Conservation (phyloP, 768 basidiomycete genomes). For the Termitomyces sp. region DNA sequence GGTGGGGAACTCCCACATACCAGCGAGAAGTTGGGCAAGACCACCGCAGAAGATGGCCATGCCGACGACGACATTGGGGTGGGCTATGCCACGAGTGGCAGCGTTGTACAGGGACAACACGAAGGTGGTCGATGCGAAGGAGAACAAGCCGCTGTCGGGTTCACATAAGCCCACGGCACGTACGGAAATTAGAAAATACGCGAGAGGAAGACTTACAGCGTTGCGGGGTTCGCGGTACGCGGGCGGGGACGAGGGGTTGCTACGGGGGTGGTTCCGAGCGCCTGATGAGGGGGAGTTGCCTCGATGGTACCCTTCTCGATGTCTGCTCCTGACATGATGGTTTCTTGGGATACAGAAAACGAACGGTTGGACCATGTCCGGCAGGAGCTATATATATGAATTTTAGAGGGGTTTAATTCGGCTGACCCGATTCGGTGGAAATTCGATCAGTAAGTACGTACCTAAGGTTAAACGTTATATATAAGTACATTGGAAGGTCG, state of each 20-base stretch:
- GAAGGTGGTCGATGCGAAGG: slow-evolving; percentile 82
- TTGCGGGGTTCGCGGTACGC: slow-evolving; percentile 59
- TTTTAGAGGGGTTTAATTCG: background rate
- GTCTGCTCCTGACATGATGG: slow-evolving; percentile 21
- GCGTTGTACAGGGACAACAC: slow-evolving; percentile 77
- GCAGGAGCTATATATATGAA: background rate
- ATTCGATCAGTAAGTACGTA: too few relatives aligned
- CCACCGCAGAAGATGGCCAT: slow-evolving; percentile 88
- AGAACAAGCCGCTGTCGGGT: slow-evolving; percentile 63
- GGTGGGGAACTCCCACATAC: slow-evolving; percentile 83
- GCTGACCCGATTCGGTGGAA: too few relatives aligned
- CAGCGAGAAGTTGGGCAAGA: slow-evolving; percentile 81
- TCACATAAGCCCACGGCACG: background rate
- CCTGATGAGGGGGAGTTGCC: slow-evolving; percentile 27
- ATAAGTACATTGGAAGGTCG: too few relatives aligned
- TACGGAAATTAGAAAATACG: background rate
- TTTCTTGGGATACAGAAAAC: background rate
- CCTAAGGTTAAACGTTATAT: too few relatives aligned
- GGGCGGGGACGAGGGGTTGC: slow-evolving; percentile 22
- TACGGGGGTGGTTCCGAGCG: slow-evolving; percentile 21
- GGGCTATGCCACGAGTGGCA: slow-evolving; percentile 46
- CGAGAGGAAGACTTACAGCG: slow-evolving; percentile 39
- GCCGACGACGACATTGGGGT: slow-evolving; percentile 75
- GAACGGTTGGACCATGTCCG: too few relatives aligned
- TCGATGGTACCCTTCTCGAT: slow-evolving; percentile 36